phyloP scores from a whole-genome alignment of 164 flowering plant genomes.

The Santalum album region DNA sequence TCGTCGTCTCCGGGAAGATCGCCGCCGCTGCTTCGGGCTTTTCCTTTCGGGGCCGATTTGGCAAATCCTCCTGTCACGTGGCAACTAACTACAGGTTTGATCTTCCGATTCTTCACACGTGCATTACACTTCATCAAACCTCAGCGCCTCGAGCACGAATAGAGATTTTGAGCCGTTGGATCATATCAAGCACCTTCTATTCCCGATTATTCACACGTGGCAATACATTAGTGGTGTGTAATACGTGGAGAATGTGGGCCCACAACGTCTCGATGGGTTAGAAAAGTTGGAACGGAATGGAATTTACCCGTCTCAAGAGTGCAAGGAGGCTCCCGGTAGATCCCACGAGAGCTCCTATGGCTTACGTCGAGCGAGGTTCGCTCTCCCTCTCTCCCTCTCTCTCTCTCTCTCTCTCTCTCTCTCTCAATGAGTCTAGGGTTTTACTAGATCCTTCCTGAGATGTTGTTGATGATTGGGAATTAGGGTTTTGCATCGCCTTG shows the following conservation, averaged over 20 bases:
- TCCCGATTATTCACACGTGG: too few species aligned
- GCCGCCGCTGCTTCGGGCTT: neutral
- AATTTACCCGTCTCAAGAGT: neutral
- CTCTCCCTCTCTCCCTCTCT: conserved; percentile 2
- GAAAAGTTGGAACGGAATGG: neutral
- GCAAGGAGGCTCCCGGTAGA: neutral
- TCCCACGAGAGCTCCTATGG: conserved; percentile 26
- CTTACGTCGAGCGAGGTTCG: conserved; percentile 57
- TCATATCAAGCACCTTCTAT: too few species aligned
- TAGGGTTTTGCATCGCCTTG: too few species aligned
- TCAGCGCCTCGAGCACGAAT: too few species aligned
- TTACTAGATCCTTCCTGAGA: neutral
- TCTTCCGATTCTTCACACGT: too few species aligned
- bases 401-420: conserved; percentile 7
- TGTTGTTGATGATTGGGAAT: too few species aligned
- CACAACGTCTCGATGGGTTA: neutral
- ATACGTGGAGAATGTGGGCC: neutral
- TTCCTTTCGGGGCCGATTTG: too few species aligned
- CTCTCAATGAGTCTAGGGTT: neutral
- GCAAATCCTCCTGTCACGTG: too few species aligned
- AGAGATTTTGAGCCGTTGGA: too few species aligned
- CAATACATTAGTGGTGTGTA: neutral
- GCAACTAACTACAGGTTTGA: too few species aligned
- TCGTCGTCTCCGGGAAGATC: too few species aligned
- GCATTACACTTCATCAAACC: too few species aligned